Evolutionary conservation across 164 flowering plant species (phyloP), one percentile per base, ranked within the genome.

Genomic region (Liriodendron chinense): DNA sequence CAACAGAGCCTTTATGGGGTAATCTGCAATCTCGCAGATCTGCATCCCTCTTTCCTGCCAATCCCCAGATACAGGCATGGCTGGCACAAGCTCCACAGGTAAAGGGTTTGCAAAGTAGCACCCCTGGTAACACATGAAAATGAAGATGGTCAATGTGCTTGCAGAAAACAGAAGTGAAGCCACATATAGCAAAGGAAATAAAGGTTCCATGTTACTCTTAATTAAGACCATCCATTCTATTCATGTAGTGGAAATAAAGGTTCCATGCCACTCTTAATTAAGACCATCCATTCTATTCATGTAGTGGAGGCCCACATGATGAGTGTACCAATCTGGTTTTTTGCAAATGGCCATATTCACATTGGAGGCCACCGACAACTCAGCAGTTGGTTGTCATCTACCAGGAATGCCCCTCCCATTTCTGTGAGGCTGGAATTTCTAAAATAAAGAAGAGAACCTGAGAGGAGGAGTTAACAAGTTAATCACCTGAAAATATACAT

Each of bases 91-190:
- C 70, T 82, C 85, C 73, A 82, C 85, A 25, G 85, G 81, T 50
- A 82, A 80, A n/a, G 73, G 79, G 49, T 78, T 68, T 34, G 85
- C 73, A 67, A 82, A 80, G 70, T 82, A 82, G 74, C 85, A 82
- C 5, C 74, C 85, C 85, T 82, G 24, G 24, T 75, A 67, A 24
- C 6, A 65, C 1, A 10, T 9, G 34, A 56, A 74, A 65, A 61
- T 7, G 8, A 23, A 21, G 57, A 64, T 61, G 21, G 10, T 59
- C 65, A 63, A 1, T 28, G 62, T 56, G 14, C 20, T 47, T 22
- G 22, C 24, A 64, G 24, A 64, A 64, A 22, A 64, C 13, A 53
- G 18, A 53, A 53, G 4, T 53, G 18, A 16, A 53, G 59, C 59
- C 13, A 53, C 18, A 12, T 13, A 53, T 12, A 16, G 18, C 13